phyloP scores from a whole-genome alignment of 2,329 filamentous ascomycete genomes.

The Microcyclospora pomicola region DNA sequence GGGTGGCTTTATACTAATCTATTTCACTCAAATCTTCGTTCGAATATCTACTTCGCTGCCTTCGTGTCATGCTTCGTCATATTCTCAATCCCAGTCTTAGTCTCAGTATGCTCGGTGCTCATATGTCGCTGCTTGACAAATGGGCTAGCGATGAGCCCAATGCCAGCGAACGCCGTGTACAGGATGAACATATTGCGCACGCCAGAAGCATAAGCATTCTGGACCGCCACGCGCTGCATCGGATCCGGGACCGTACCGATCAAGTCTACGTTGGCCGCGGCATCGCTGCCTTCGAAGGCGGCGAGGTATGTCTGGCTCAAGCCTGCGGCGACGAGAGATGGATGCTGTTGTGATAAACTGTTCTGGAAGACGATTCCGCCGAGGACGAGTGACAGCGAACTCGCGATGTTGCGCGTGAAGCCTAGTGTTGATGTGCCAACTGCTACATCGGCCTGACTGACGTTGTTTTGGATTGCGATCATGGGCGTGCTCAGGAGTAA shows the following conservation, averaged over 20 bases:
- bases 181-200: slow-evolving; percentile 37
- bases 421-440: slow-evolving; percentile 39
- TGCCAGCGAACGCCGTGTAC: slow-evolving; percentile 29
- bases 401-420: slow-evolving; percentile 33
- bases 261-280: slow-evolving; percentile 35
- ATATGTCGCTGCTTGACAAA: slow-evolving; percentile 34
- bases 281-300: slow-evolving; percentile 28
- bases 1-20: too few relatives aligned
- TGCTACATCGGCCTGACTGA: slow-evolving; percentile 32
- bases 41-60: too few relatives aligned
- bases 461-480: slow-evolving; percentile 42
- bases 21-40: too few relatives aligned
- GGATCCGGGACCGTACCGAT: slow-evolving; percentile 27
- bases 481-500: slow-evolving; percentile 42
- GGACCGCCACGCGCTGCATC: slow-evolving; percentile 26
- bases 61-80: slow-evolving; percentile 2
- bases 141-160: slow-evolving; percentile 28
- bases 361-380: slow-evolving; percentile 40
- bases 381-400: slow-evolving; percentile 35
- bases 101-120: slow-evolving; percentile 38
- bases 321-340: slow-evolving; percentile 6
- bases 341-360: slow-evolving; percentile 14
- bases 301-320: slow-evolving; percentile 18
- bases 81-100: slow-evolving; percentile 31
- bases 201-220: slow-evolving; percentile 36